A percentile compares a stretch with the other conserved stretches of the same genome.
These are phyloP conservation scores for Gloeophyllum trabeum DNA, from an alignment of 768 basidiomycete genomes.

Conservation along the genomic window DNA sequence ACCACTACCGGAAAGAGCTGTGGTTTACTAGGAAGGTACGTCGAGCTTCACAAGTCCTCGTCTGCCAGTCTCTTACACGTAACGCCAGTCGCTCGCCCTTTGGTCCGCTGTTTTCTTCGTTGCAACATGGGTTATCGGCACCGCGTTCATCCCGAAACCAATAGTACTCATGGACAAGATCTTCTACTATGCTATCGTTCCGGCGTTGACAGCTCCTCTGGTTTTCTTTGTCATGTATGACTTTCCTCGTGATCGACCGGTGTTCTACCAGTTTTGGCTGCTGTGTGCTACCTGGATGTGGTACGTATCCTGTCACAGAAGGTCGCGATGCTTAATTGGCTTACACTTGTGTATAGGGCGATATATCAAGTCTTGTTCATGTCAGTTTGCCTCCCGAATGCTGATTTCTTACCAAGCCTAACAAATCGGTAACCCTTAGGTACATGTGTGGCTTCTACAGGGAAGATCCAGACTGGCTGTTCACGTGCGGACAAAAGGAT, in stretches of 20 bases:
- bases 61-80: neutral
- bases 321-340: conserved; percentile 6
- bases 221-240: conserved; percentile 58
- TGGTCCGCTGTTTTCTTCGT: conserved; percentile 58
- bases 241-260: conserved; percentile 51
- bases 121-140: conserved; percentile 57
- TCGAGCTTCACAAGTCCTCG: neutral
- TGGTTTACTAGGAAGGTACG: conserved; percentile 1
- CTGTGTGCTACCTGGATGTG: conserved; percentile 52
- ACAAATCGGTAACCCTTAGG: conserved; percentile 12
- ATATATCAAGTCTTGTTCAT: conserved; percentile 47
- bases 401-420: neutral
- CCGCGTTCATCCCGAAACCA: conserved; percentile 35
- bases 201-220: conserved; percentile 8
- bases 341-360: conserved; percentile 39
- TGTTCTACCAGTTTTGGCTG: conserved; percentile 53
- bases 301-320: conserved; percentile 19
- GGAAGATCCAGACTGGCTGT: conserved; percentile 10
- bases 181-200: conserved; percentile 45
- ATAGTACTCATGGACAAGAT: conserved; percentile 40
- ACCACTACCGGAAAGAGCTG: neutral
- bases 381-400: conserved; percentile 11
- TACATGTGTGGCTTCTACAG: conserved; percentile 32
- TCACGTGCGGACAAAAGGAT: conserved; percentile 32
- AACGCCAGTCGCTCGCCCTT: conserved; percentile 35